These are phyloP conservation scores for Amanita rubescens DNA, from an alignment of 768 basidiomycete genomes.

Conservation along the genomic window DNA sequence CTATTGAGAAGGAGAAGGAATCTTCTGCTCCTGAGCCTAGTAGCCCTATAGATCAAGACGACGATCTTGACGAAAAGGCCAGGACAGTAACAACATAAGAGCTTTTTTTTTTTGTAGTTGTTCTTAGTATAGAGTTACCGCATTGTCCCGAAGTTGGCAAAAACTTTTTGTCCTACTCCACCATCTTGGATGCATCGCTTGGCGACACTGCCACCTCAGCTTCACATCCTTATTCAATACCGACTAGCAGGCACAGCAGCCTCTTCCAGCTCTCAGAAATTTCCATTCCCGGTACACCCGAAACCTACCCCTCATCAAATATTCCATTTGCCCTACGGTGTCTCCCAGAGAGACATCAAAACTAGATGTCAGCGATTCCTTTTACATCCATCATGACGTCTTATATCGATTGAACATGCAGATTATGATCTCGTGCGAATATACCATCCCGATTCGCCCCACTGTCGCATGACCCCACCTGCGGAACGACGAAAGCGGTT, in stretches of 20 bases:
- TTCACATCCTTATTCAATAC: constrained; percentile 2
- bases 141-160: background rate
- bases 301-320: constrained; percentile 65
- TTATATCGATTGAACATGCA: constrained; percentile 16
- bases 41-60: background rate
- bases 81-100: too few relatives aligned
- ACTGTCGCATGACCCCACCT: constrained; percentile 32
- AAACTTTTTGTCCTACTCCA: background rate
- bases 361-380: constrained; percentile 45
- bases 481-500: constrained; percentile 51
- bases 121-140: too few relatives aligned
- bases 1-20: background rate
- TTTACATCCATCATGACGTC: background rate
- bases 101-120: too few relatives aligned
- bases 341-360: constrained; percentile 58
- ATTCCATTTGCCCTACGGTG: constrained; percentile 53
- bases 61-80: background rate
- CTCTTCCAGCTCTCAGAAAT: background rate
- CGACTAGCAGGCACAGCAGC: background rate
- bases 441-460: constrained; percentile 64
- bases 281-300: constrained; percentile 44
- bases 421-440: constrained; percentile 69
- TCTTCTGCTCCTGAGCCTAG: background rate
- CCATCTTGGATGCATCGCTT: background rate
- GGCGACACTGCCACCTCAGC: constrained; percentile 1